These are phyloP conservation scores for Dictyophora rubrovolvata DNA, from an alignment of 768 basidiomycete genomes.

Conservation along the genomic window DNA sequence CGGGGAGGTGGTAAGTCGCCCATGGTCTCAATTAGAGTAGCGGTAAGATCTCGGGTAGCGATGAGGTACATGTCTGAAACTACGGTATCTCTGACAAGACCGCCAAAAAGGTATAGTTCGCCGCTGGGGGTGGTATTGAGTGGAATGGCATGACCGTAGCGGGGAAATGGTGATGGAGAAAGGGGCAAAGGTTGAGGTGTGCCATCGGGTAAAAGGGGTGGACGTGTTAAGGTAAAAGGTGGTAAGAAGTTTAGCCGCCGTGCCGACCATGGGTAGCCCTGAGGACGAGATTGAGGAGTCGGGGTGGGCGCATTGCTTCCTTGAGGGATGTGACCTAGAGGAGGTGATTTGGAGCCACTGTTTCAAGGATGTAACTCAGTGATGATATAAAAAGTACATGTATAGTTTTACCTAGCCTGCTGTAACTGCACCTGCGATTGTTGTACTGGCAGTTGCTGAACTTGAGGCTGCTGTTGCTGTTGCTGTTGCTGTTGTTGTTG, in stretches of 20 bases:
- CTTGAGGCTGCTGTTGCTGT: slow-evolving; percentile 20
- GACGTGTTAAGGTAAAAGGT: slow-evolving; percentile 53
- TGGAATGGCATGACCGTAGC: slow-evolving; percentile 91
- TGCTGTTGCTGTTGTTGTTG: slow-evolving; percentile 19
- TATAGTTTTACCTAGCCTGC: background rate
- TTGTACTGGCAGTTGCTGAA: slow-evolving; percentile 22
- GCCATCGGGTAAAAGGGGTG: slow-evolving; percentile 39
- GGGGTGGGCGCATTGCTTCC: slow-evolving; percentile 1
- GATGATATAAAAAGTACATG: no score
- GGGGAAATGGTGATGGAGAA: slow-evolving; percentile 86
- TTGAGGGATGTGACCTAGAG: slow-evolving; percentile 4
- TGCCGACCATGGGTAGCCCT: slow-evolving; percentile 77
- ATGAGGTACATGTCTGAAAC: slow-evolving; percentile 93
- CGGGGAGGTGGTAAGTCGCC: slow-evolving; percentile 83
- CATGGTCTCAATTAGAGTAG: slow-evolving; percentile 73
- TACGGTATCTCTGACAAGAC: slow-evolving; percentile 83
- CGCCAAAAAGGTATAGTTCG: slow-evolving; percentile 94
- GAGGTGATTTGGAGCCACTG: slow-evolving; percentile 12
- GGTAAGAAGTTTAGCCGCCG: slow-evolving; percentile 63
- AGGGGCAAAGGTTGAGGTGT: slow-evolving; percentile 37
- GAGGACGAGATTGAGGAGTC: slow-evolving; percentile 32
- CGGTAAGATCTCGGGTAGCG: slow-evolving; percentile 66
- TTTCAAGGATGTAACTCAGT: background rate
- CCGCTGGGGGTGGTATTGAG: slow-evolving; percentile 66
- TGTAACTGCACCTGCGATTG: slow-evolving; percentile 10